Percentiles rank a stretch among this genome's conserved stretches.
Conservation (phyloP, 805 yeast species). For the Kuraishia molischiana region DNA sequence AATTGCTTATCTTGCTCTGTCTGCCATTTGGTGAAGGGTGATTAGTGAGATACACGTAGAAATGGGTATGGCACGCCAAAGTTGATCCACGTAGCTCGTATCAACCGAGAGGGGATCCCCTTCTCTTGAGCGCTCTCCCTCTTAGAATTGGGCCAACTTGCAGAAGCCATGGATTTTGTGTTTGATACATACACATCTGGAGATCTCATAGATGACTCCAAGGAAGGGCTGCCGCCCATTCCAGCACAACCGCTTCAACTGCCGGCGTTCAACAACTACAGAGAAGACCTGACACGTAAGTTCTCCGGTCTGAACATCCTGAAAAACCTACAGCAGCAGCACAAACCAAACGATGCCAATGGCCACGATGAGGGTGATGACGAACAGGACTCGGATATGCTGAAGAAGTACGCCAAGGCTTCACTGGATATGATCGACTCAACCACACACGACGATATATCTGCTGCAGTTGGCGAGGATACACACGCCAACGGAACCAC, state of each 20-base stretch:
- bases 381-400: background rate
- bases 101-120: no score
- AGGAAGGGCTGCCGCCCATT: slow-evolving; percentile 16
- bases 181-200: slow-evolving; percentile 8
- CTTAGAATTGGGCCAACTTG: no score
- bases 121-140: no score
- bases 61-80: no score
- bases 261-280: slow-evolving; percentile 22
- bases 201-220: slow-evolving; percentile 5
- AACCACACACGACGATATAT: background rate
- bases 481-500: slow-evolving; percentile 3
- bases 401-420: background rate
- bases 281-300: slow-evolving; percentile 25
- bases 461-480: slow-evolving; percentile 2
- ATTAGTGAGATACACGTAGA: no score
- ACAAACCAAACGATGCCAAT: no score
- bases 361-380: background rate
- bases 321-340: slow-evolving; percentile 13
- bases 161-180: slow-evolving; percentile 7
- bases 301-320: slow-evolving; percentile 23
- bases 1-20: no score
- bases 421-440: background rate
- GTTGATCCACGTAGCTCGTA: no score
- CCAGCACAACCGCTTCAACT: slow-evolving; percentile 30
- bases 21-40: no score